A percentile compares a stretch with the other conserved stretches of the same genome.
phyloP scores from a whole-genome alignment of 1,284 basidiomycete species.

The Singerocomus inundabilis region DNA sequence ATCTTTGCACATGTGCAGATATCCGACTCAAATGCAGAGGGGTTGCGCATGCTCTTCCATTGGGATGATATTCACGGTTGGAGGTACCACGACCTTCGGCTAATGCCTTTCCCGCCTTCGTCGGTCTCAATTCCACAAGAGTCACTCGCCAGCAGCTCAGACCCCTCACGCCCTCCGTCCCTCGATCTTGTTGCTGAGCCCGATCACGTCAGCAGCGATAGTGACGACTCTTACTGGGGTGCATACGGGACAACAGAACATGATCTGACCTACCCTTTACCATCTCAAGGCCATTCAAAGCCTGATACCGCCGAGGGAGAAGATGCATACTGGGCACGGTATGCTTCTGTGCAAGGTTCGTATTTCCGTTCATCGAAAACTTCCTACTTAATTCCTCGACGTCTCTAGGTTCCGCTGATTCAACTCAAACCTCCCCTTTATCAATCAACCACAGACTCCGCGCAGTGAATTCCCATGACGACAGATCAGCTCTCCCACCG shows the following conservation, averaged over 20 bases:
- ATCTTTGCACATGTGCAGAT: conserved; percentile 63
- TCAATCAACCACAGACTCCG: conserved; percentile 23
- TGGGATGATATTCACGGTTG: conserved; percentile 58
- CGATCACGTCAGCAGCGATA: conserved; percentile 31
- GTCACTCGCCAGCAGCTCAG: conserved; percentile 23
- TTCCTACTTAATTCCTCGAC: conserved; percentile 7
- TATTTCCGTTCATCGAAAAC: conserved; percentile 7
- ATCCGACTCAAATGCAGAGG: conserved; percentile 37
- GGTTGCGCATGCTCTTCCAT: conserved; percentile 62
- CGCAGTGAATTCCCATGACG: not conserved
- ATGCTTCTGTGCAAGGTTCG: conserved; percentile 65
- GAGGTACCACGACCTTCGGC: conserved; percentile 66
- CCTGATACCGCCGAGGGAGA: conserved; percentile 34
- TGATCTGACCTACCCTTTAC: conserved; percentile 21
- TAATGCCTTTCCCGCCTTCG: conserved; percentile 71
- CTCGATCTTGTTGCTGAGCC: conserved; percentile 15
- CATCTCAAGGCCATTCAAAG: not conserved
- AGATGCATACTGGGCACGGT: conserved; percentile 76
- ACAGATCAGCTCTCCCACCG: not conserved
- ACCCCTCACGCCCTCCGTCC: not conserved
- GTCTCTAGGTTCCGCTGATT: conserved; percentile 30
- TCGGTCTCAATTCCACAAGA: conserved; percentile 44
- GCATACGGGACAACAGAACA: conserved; percentile 47
- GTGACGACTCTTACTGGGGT: conserved; percentile 65
- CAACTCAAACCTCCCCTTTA: conserved; percentile 32